Evolutionary conservation across 768 basidiomycete genomes (phyloP).

Genomic region (Termitomyces titanicus): DNA sequence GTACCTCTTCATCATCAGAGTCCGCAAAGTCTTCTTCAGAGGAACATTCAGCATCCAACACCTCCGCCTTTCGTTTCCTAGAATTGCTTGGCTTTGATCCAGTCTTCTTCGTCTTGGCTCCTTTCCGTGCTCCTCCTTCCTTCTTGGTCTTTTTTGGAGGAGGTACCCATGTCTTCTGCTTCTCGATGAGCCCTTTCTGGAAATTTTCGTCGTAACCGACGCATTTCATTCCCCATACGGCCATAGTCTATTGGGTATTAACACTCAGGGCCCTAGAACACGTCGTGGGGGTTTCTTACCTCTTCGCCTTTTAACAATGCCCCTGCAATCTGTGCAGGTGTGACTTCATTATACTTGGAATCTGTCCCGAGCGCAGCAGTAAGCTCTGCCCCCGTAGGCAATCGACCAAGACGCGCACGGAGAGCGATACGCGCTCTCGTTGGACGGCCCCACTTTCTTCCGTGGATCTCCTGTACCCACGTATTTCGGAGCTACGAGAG

Average conservation of each 20-base stretch:
- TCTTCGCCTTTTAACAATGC: slow-evolving; percentile 9
- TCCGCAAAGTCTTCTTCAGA: neutral
- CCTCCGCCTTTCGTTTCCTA: neutral
- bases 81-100: neutral
- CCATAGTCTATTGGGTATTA: neutral
- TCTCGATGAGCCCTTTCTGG: neutral
- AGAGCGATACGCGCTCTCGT: slow-evolving; percentile 12
- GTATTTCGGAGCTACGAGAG: slow-evolving; percentile 5
- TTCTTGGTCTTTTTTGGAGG: neutral
- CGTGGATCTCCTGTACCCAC: slow-evolving; percentile 4
- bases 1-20: neutral
- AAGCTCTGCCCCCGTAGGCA: slow-evolving; percentile 6
- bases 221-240: slow-evolving; percentile 2
- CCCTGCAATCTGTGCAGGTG: neutral
- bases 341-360: neutral
- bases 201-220: neutral
- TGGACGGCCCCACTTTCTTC: slow-evolving; percentile 1
- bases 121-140: neutral
- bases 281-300: too few relatives aligned
- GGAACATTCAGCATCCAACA: neutral
- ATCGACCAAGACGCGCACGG: neutral
- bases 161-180: neutral
- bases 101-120: neutral
- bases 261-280: neutral
- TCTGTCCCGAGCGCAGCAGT: neutral